phyloP scores from a whole-genome alignment of 371 early-diverging fungal species.

The Apophysomyces sp. region DNA sequence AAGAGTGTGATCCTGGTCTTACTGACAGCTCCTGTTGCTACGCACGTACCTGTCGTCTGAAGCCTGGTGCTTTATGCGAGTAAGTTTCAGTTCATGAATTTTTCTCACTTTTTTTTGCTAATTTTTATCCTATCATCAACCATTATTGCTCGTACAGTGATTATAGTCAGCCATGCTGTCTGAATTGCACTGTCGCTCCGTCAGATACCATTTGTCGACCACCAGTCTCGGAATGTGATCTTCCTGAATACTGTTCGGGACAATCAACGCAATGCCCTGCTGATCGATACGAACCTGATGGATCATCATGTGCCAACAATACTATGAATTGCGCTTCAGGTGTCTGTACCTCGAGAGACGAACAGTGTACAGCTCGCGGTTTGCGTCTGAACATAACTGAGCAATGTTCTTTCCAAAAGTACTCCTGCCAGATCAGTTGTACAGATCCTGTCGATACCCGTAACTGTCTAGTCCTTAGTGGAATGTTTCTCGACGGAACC shows the following conservation, averaged over 20 bases:
- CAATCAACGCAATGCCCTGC: slow-evolving; percentile 69
- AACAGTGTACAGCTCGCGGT: slow-evolving; percentile 74
- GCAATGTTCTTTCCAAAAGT: slow-evolving; percentile 50
- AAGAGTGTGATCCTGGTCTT: slow-evolving; percentile 94
- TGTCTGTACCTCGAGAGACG: slow-evolving; percentile 84
- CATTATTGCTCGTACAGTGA: slow-evolving; percentile 48
- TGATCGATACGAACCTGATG: slow-evolving; percentile 70
- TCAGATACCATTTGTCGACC: slow-evolving; percentile 74
- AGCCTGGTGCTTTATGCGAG: slow-evolving; percentile 75
- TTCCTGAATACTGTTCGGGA: slow-evolving; percentile 82
- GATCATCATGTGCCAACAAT: slow-evolving; percentile 63
- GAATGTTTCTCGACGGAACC: slow-evolving; percentile 86
- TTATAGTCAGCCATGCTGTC: slow-evolving; percentile 83
- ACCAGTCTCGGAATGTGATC: slow-evolving; percentile 82
- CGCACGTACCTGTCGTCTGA: slow-evolving; percentile 77
- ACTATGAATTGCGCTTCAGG: slow-evolving; percentile 84
- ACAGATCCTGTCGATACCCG: slow-evolving; percentile 53
- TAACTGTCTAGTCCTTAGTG: slow-evolving; percentile 67
- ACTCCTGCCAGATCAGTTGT: slow-evolving; percentile 71
- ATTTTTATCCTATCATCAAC: too few species aligned
- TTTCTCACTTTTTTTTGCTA: too few species aligned
- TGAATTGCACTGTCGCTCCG: slow-evolving; percentile 67
- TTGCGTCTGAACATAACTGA: slow-evolving; percentile 53
- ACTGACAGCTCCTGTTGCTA: slow-evolving; percentile 82
- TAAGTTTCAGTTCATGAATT: slow-evolving; percentile 19